Evolutionary conservation across 2,329 filamentous ascomycete species (phyloP).

Genomic region (Calonectria naviculata): DNA sequence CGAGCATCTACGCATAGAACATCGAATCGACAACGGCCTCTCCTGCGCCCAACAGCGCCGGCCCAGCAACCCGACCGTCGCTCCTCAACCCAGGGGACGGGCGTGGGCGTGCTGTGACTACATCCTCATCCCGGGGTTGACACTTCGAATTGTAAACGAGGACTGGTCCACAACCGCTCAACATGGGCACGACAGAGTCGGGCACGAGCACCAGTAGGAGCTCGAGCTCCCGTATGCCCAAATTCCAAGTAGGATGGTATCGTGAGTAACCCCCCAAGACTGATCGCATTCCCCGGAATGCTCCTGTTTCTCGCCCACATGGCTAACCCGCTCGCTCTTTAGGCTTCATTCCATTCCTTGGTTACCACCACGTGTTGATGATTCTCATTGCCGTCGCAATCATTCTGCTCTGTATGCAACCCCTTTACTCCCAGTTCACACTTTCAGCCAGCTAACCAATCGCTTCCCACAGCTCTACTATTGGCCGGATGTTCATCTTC

Average conservation of each 20-base stretch:
- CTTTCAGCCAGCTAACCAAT: constrained; percentile 18
- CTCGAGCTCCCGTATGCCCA: constrained; percentile 43
- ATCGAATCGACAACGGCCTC: constrained; percentile 15
- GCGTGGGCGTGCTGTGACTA: constrained; percentile 28
- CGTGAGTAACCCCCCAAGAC: constrained; percentile 48
- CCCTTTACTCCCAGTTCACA: neutral
- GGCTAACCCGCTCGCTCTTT: constrained; percentile 33
- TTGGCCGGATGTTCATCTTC: constrained; percentile 97
- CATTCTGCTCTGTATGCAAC: constrained; percentile 87
- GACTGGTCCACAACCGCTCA: constrained; percentile 29
- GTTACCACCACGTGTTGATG: constrained; percentile 92
- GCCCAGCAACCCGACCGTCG: constrained; percentile 32
- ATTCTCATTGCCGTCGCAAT: constrained; percentile 94
- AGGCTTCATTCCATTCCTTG: constrained; percentile 77
- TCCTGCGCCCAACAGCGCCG: constrained; percentile 18
- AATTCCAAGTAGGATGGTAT: constrained; percentile 61
- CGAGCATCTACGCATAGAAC: constrained; percentile 14
- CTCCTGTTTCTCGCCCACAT: constrained; percentile 5
- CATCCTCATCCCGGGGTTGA: constrained; percentile 22
- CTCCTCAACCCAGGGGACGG: constrained; percentile 40
- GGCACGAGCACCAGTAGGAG: constrained; percentile 42
- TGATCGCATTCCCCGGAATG: constrained; percentile 26
- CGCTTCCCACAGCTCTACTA: constrained; percentile 74
- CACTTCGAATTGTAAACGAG: constrained; percentile 25
- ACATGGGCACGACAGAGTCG: constrained; percentile 39